Evolutionary conservation across 2,329 filamentous ascomycete genomes (phyloP), one percentile per base, ranked within the genome.

Genomic region (Fusarium concolor): DNA sequence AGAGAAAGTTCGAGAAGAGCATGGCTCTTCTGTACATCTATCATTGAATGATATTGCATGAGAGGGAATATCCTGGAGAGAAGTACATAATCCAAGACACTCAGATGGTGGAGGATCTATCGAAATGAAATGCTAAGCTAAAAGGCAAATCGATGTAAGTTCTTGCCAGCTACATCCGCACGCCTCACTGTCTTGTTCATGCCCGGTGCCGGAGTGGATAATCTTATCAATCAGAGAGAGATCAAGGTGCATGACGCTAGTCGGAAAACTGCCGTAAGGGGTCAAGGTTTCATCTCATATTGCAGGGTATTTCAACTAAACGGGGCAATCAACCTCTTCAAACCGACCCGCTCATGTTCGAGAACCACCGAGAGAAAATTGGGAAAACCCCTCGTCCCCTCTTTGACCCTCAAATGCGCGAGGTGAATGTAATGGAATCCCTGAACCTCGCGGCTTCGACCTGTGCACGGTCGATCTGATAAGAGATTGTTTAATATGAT

Each of bases 221-320:
- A 74, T 74, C 72, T 74, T 73, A 74, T 74, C 72, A 74, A 74
- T 74, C 72, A 72, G 64, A 28, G 72, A 72, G 64, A 28, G 72
- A 74, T 73, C 71, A 70, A 70, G 39, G 15, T 65, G 65, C 69
- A 74, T 54, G 57, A 47, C 58, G 62, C 71, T 72, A 71, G 58
- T 51, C 22, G 22, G 22, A 24, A 24, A 24, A 24, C 22, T 24
- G 22, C 45, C n/a, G 20, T 12, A 42, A 52, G 31, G 33, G 15
- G 52, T 42, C 52, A 65, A 56, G 52, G 31, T 55, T 66, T 22
- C 50, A 22, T 51, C 38, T 42, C 47, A 26, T 44, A n/a, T 54
- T 65, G n/a, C 52, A 69, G 56, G 52, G 62, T 45, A 38, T 53
- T 28, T n/a, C 47, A 31, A 43, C 18, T 38, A 24, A 38, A 62